Percentiles rank a stretch among this genome's conserved stretches.
Evolutionary conservation across 495 filamentous ascomycete genomes (phyloP).

Genomic region (Thermothielavioides terrestris): DNA sequence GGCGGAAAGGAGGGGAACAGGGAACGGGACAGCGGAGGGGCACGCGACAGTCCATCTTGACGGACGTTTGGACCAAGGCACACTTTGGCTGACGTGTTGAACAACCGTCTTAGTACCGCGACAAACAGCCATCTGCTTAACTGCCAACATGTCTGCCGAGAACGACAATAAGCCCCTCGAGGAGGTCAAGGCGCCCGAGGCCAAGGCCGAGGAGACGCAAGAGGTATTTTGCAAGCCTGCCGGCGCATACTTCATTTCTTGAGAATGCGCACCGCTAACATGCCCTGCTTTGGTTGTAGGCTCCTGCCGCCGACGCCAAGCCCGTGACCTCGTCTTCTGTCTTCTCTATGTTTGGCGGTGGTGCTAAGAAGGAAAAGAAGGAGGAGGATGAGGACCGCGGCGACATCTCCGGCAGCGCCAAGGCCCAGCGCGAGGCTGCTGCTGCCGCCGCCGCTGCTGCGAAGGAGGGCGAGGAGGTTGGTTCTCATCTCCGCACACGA

Average conservation of each 20-base stretch:
- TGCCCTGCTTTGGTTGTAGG: background rate
- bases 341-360: conserved; percentile 97
- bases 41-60: too few relatives aligned
- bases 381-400: conserved; percentile 62
- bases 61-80: too few relatives aligned
- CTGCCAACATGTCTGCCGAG: conserved; percentile 36
- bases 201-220: conserved; percentile 20
- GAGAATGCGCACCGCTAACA: background rate
- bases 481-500: too few relatives aligned
- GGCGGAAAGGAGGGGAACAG: too few relatives aligned
- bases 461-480: conserved; percentile 36
- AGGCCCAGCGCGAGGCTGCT: conserved; percentile 65
- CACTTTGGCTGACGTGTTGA: too few relatives aligned
- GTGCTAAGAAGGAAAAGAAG: conserved; percentile 75
- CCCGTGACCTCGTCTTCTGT: conserved; percentile 46
- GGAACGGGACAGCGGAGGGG: too few relatives aligned
- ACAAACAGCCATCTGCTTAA: background rate
- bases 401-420: conserved; percentile 79
- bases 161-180: conserved; percentile 30
- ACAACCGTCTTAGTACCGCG: background rate
- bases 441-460: conserved; percentile 39
- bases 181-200: conserved; percentile 26
- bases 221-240: conserved; percentile 17
- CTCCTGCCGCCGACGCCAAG: conserved; percentile 12
- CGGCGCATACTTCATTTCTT: too few relatives aligned